Conservation (phyloP, 495 filamentous ascomycete species). For the Delitschia confertaspora region DNA sequence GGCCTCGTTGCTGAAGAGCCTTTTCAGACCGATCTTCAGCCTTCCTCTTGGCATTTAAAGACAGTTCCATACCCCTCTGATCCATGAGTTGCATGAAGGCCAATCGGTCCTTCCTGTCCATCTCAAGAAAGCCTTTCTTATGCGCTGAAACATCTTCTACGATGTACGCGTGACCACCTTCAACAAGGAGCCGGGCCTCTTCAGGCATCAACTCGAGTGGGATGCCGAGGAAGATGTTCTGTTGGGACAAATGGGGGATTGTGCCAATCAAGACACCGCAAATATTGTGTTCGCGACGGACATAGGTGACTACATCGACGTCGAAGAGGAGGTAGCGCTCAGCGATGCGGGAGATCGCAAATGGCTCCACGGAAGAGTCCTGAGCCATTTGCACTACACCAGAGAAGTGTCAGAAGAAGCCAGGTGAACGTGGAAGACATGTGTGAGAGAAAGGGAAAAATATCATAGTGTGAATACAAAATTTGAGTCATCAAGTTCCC, state of each 20-base stretch:
- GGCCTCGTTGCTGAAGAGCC: conserved; percentile 22
- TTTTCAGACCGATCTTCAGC: conserved; percentile 28
- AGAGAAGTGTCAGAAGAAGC: background rate
- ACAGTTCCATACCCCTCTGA: conserved; percentile 40
- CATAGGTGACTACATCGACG: conserved; percentile 64
- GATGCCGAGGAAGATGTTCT: conserved; percentile 87
- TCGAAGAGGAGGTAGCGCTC: conserved; percentile 85
- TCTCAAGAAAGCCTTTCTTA: conserved; percentile 45
- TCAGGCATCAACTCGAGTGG: conserved; percentile 86
- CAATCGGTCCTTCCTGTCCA: conserved; percentile 48
- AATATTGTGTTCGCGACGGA: conserved; percentile 74
- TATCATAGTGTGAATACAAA: conserved; percentile 34
- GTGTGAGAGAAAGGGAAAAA: conserved; percentile 1
- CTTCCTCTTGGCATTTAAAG: conserved; percentile 38
- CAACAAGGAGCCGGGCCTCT: conserved; percentile 75
- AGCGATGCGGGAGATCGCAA: conserved; percentile 76
- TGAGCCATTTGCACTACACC: conserved; percentile 1
- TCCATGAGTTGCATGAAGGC: conserved; percentile 26
- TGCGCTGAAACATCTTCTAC: conserved; percentile 68
- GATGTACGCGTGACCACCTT: conserved; percentile 68
- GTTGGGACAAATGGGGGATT: conserved; percentile 82
- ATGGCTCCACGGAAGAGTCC: conserved; percentile 35
- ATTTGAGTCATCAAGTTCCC: conserved; percentile 30
- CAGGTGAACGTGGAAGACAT: background rate
- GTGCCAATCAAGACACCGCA: conserved; percentile 80